Base-by-base conservation (phyloP, 176 grass and related monocot species). In the Musa schizocarpa region DNA sequence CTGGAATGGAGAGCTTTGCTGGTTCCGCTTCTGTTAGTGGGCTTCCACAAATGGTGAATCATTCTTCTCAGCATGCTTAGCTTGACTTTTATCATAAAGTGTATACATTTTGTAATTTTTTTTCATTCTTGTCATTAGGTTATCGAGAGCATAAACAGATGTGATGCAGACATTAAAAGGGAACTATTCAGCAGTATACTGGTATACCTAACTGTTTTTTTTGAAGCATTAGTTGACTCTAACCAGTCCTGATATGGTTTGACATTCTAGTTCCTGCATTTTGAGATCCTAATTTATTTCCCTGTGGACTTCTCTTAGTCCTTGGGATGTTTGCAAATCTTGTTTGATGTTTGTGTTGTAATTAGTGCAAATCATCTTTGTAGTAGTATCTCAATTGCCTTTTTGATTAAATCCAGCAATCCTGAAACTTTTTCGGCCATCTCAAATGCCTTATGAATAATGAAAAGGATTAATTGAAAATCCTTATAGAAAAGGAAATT, bases 91-190 rank as follows among this genome's bases (percentile, higher is more conserved):
- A 17, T 11, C 56, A 63, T 58, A 29, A 52, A 24, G 51, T 21
- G 68, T 12, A 9, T 69, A 16, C 59, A 73, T 64, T 4, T 66
- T 16, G 11, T 68, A 10, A 68, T 71, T 22, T 9, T 90, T 79
- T 56, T 63, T 68, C 64, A 29, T 66, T 74, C 73, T 81, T 16
- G 82, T 59, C 80, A 68, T 59, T 78, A 99, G 96, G 91, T 99
- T 72, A 88, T 99, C 59, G 96, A 99, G 22, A 99, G 96, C 63
- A 80, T 99, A 92, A 99, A 99, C 77, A 99, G 71, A 79, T 99
- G 91, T 13, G 96, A 99, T 13, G 88, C 89, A 54, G 96, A 99
- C 81, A 95, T 99, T 55, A 89, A 86, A 55, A 99, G 92, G 81
- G 96, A 99, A 81, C 81, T 99, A 69, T 88, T 99, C 64, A 89